Percentiles rank a stretch among this genome's conserved stretches.
These are phyloP conservation scores for Chaetomidium leptoderma DNA, from an alignment of 495 filamentous ascomycete genomes.

Conservation along the genomic window DNA sequence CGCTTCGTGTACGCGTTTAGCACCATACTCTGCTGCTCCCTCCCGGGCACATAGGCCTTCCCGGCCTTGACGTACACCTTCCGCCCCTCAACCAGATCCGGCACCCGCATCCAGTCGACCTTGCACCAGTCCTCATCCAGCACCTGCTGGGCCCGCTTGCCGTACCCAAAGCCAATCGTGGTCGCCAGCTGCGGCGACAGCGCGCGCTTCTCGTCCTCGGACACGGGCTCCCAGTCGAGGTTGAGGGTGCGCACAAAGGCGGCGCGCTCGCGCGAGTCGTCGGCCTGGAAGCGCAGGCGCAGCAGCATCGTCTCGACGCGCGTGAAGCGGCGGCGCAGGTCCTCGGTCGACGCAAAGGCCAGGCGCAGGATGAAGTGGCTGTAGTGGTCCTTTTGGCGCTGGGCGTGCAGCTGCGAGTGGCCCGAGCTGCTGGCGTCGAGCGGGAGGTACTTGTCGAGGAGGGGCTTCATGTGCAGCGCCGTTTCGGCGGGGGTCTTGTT, in stretches of 20 bases:
- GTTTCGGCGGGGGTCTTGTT: conserved; percentile 80
- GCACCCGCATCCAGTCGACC: conserved; percentile 89
- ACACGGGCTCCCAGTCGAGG: conserved; percentile 72
- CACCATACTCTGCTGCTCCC: conserved; percentile 82
- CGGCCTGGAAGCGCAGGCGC: conserved; percentile 66
- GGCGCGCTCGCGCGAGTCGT: conserved; percentile 63
- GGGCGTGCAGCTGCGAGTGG: conserved; percentile 51
- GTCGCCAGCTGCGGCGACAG: conserved; percentile 44
- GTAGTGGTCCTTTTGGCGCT: conserved; percentile 96
- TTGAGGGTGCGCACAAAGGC: conserved; percentile 74
- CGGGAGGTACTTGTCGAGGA: conserved; percentile 82
- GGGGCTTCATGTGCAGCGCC: conserved; percentile 66
- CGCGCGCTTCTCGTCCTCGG: conserved; percentile 64
- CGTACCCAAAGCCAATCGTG: conserved; percentile 20
- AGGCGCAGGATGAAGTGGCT: conserved; percentile 94
- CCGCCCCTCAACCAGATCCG: conserved; percentile 79
- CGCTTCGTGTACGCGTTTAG: conserved; percentile 75
- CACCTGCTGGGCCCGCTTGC: conserved; percentile 43
- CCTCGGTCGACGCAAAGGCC: conserved; percentile 87
- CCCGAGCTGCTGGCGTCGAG: conserved; percentile 68
- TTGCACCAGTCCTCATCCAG: conserved; percentile 82
- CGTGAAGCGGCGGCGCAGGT: conserved; percentile 81
- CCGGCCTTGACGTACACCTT: conserved; percentile 72
- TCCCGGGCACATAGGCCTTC: conserved; percentile 85
- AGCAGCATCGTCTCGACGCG: conserved; percentile 88